Evolutionary conservation across 2,329 filamentous ascomycete genomes (phyloP).

Genomic region (Alternaria incomplexa): DNA sequence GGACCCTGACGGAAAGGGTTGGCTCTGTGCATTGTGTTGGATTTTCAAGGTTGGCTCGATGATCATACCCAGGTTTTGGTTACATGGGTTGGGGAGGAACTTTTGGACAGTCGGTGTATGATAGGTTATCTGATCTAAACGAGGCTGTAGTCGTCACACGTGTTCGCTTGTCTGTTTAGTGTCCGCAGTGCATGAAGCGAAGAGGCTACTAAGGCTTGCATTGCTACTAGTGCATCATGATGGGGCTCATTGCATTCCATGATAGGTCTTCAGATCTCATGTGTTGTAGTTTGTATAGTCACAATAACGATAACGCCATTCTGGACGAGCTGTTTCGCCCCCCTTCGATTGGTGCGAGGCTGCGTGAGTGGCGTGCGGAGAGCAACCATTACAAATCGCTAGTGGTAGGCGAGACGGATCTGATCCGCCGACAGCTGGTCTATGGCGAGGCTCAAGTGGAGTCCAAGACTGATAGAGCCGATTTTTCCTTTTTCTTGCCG

Average conservation of each 20-base stretch:
- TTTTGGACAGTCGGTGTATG: conserved; percentile 14
- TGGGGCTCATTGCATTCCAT: not conserved
- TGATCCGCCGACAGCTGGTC: conserved; percentile 19
- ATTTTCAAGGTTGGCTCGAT: not conserved
- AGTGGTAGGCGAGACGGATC: conserved; percentile 26
- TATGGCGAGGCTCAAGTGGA: conserved; percentile 14
- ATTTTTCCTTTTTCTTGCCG: conserved; percentile 16
- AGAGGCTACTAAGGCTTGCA: conserved; percentile 10
- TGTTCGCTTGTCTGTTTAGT: conserved; percentile 29
- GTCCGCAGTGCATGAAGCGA: conserved; percentile 28
- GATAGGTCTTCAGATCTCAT: not conserved
- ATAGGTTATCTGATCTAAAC: conserved; percentile 5
- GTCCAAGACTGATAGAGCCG: conserved; percentile 3
- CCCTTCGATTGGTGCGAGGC: conserved; percentile 3
- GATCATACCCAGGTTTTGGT: conserved; percentile 2
- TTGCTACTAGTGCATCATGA: not conserved
- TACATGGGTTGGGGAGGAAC: not conserved
- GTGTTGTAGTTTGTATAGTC: not conserved
- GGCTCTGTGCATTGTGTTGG: not conserved
- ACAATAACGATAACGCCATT: not conserved
- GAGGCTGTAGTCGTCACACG: conserved; percentile 12
- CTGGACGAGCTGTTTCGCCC: not conserved
- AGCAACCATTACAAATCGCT: conserved; percentile 16
- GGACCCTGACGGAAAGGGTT: not conserved
- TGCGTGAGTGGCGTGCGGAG: conserved; percentile 12